Evolutionary conservation across 2,329 filamentous ascomycete species (phyloP).

Genomic region (Nectriaceae sp.): DNA sequence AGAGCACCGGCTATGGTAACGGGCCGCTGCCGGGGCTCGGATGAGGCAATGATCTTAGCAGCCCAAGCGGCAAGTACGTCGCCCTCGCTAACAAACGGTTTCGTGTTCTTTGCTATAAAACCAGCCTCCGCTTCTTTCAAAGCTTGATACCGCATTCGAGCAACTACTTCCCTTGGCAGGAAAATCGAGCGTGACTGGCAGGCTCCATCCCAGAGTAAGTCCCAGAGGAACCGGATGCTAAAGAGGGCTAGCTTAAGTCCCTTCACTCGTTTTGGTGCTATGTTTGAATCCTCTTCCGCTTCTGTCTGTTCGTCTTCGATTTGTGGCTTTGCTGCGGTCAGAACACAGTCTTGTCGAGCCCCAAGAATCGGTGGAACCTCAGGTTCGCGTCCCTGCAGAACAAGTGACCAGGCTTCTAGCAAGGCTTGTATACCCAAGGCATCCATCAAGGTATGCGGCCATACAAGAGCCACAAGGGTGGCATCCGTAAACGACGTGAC

Average conservation of each 20-base stretch:
- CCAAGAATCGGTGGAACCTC: constrained; percentile 41
- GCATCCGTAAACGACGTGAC: constrained; percentile 51
- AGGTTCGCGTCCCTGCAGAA: constrained; percentile 43
- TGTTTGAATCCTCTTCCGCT: constrained; percentile 5
- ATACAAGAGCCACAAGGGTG: constrained; percentile 48
- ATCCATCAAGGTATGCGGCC: constrained; percentile 51
- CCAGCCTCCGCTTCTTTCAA: constrained; percentile 23
- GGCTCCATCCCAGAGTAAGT: constrained; percentile 31
- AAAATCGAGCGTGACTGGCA: constrained; percentile 40
- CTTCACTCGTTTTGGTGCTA: constrained; percentile 23
- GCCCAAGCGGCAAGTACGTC: constrained; percentile 48
- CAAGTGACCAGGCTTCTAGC: constrained; percentile 46
- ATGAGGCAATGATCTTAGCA: constrained; percentile 23
- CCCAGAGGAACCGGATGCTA: constrained; percentile 35
- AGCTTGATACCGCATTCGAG: constrained; percentile 32
- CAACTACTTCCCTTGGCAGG: constrained; percentile 36
- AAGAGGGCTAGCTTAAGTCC: constrained; percentile 34
- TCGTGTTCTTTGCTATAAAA: constrained; percentile 1
- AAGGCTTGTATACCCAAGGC: constrained; percentile 44
- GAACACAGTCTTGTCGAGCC: constrained; percentile 33
- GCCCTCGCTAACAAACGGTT: constrained; percentile 46
- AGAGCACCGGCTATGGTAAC: constrained; percentile 28
- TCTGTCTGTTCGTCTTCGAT: constrained; percentile 1
- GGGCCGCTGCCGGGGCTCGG: constrained; percentile 19
- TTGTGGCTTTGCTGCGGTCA: background rate